Percentiles rank a stretch among this genome's conserved stretches.
These are phyloP conservation scores for Fagus crenata DNA, from an alignment of 306 rosid genomes.

Conservation along the genomic window DNA sequence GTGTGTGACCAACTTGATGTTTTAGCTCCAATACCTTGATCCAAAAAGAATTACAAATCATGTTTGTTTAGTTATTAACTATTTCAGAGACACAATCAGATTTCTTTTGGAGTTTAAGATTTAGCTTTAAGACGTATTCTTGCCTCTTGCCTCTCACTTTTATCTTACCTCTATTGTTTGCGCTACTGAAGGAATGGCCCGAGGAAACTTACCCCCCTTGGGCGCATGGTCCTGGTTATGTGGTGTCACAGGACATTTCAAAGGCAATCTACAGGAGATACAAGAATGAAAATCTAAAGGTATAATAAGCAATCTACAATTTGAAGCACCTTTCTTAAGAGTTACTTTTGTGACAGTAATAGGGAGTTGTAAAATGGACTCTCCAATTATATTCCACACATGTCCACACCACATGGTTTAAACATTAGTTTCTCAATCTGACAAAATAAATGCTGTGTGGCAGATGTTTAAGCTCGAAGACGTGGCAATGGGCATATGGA, in stretches of 20 bases:
- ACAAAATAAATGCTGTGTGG: slow-evolving; percentile 24
- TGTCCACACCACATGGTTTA: background rate
- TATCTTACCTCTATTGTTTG: slow-evolving; percentile 29
- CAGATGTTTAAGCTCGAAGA: slow-evolving; percentile 99
- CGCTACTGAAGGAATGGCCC: slow-evolving; percentile 75
- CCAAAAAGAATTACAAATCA: background rate
- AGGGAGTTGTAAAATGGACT: background rate
- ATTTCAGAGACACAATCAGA: background rate
- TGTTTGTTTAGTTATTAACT: background rate
- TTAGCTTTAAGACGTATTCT: background rate
- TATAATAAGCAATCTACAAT: slow-evolving; percentile 28
- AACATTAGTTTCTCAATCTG: slow-evolving; percentile 13
- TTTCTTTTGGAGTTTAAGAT: background rate
- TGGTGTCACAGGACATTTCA: slow-evolving; percentile 82
- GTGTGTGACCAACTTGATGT: background rate
- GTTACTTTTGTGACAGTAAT: background rate
- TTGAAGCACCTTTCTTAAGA: background rate
- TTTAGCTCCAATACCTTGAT: background rate
- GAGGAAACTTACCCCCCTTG: slow-evolving; percentile 85
- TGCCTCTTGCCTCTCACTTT: slow-evolving; percentile 8
- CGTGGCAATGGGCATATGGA: slow-evolving; percentile 99
- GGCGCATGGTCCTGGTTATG: slow-evolving; percentile 99
- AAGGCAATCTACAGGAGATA: slow-evolving; percentile 57
- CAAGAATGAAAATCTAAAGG: slow-evolving; percentile 75
- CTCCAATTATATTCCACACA: slow-evolving; percentile 3